Conservation (phyloP, 2,329 filamentous ascomycete species). For the Beauveria asiatica region DNA sequence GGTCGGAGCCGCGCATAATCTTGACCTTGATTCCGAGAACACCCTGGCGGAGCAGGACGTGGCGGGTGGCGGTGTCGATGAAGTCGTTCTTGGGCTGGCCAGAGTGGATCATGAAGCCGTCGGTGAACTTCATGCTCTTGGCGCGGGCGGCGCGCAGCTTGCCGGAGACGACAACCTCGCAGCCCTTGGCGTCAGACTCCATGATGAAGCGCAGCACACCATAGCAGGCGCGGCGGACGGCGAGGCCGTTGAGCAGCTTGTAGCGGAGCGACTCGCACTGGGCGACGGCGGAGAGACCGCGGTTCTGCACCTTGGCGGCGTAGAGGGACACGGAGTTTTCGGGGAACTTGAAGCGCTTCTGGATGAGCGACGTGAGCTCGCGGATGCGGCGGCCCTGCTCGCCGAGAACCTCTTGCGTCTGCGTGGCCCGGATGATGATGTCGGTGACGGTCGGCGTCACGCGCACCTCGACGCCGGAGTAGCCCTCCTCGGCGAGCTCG, state of each 20-base stretch:
- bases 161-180: slow-evolving; percentile 97
- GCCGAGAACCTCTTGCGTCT: slow-evolving; percentile 99
- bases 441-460: slow-evolving; percentile 99
- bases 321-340: slow-evolving; percentile 99
- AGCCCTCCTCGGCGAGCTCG: slow-evolving; percentile 99
- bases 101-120: slow-evolving; percentile 99
- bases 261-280: slow-evolving; percentile 99
- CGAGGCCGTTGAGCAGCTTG: slow-evolving; percentile 99
- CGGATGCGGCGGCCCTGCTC: slow-evolving; percentile 99
- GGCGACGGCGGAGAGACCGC: slow-evolving; percentile 97
- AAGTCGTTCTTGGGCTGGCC: slow-evolving; percentile 99
- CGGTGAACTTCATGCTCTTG: slow-evolving; percentile 99
- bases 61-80: slow-evolving; percentile 95
- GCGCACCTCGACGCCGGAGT: slow-evolving; percentile 99
- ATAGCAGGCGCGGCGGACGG: slow-evolving; percentile 97
- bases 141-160: slow-evolving; percentile 98
- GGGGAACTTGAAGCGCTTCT: slow-evolving; percentile 99
- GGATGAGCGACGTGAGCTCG: slow-evolving; percentile 99
- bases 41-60: slow-evolving; percentile 99
- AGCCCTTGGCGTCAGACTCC: slow-evolving; percentile 99
- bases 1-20: slow-evolving; percentile 99
- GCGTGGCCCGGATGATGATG: slow-evolving; percentile 99
- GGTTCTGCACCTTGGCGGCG: slow-evolving; percentile 99
- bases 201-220: slow-evolving; percentile 99
- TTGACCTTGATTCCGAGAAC: slow-evolving; percentile 99